Conservation (phyloP, 2,329 filamentous ascomycete genomes). For the Setomelanomma holmii region DNA sequence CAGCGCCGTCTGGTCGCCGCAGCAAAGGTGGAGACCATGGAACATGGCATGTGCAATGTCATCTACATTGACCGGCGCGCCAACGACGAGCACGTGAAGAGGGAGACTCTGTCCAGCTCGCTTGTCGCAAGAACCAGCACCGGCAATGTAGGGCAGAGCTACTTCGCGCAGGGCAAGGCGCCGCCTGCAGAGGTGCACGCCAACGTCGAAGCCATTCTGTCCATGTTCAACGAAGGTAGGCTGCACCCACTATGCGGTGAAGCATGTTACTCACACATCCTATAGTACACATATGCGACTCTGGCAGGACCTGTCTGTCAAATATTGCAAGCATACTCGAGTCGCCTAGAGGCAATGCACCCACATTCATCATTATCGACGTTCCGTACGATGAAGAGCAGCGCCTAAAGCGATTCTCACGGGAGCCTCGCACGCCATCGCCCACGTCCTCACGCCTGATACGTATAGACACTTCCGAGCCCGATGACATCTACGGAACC, state of each 20-base stretch:
- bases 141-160: slow-evolving; percentile 42
- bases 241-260: neutral
- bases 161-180: slow-evolving; percentile 43
- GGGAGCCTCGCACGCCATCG: slow-evolving; percentile 51
- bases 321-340: slow-evolving; percentile 47
- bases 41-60: slow-evolving; percentile 54
- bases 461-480: slow-evolving; percentile 43
- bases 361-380: slow-evolving; percentile 52
- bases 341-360: slow-evolving; percentile 39
- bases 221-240: slow-evolving; percentile 52
- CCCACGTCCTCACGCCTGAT: slow-evolving; percentile 45
- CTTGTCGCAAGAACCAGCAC: slow-evolving; percentile 42
- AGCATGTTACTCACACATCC: slow-evolving; percentile 12
- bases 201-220: slow-evolving; percentile 50
- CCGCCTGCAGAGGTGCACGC: slow-evolving; percentile 44
- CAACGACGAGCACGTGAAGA: slow-evolving; percentile 49
- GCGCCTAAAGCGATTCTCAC: slow-evolving; percentile 49
- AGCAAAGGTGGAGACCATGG: slow-evolving; percentile 47
- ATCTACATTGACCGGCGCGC: slow-evolving; percentile 54
- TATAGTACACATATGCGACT: slow-evolving; percentile 50
- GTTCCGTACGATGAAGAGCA: slow-evolving; percentile 53
- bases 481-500: slow-evolving; percentile 52
- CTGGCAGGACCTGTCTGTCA: slow-evolving; percentile 47
- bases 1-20: slow-evolving; percentile 41
- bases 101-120: slow-evolving; percentile 45